Evolutionary conservation across 176 grass and related monocot genomes (phyloP).

Genomic region (Rhynchospora tenuis): DNA sequence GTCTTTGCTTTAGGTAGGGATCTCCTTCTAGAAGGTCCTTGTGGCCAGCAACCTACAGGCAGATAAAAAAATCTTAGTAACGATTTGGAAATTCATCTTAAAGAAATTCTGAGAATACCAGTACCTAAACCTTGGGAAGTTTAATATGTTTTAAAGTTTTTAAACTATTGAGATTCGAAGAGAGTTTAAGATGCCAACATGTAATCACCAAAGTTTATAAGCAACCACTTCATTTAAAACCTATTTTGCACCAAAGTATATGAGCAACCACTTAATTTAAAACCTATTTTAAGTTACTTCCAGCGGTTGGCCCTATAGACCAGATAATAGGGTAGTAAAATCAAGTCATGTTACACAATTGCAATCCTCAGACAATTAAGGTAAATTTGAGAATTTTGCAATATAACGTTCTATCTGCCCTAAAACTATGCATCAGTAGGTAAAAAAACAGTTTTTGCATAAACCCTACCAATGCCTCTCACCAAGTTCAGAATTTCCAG

Average conservation of each 20-base stretch:
- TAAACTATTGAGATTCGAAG: background rate
- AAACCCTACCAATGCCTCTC: no score
- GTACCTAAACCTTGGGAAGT: background rate
- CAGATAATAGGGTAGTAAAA: background rate
- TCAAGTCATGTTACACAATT: background rate
- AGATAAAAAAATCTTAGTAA: background rate
- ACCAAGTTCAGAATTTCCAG: background rate
- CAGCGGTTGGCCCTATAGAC: background rate
- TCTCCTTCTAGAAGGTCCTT: constrained; percentile 86
- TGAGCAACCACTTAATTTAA: background rate
- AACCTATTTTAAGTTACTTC: background rate
- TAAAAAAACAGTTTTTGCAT: no score
- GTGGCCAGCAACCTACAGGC: constrained; percentile 72
- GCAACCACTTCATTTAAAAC: background rate
- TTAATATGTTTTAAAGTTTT: background rate
- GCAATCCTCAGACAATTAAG: background rate
- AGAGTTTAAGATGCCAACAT: background rate
- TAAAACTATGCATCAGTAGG: no score
- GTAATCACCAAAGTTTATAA: background rate
- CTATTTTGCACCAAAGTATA: background rate
- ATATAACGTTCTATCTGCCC: background rate
- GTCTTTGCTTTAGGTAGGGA: constrained; percentile 81
- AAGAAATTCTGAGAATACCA: background rate
- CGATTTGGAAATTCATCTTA: background rate
- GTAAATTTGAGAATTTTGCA: background rate